Base-by-base conservation (phyloP, 1,284 basidiomycete species). In the Grifola frondosa region DNA sequence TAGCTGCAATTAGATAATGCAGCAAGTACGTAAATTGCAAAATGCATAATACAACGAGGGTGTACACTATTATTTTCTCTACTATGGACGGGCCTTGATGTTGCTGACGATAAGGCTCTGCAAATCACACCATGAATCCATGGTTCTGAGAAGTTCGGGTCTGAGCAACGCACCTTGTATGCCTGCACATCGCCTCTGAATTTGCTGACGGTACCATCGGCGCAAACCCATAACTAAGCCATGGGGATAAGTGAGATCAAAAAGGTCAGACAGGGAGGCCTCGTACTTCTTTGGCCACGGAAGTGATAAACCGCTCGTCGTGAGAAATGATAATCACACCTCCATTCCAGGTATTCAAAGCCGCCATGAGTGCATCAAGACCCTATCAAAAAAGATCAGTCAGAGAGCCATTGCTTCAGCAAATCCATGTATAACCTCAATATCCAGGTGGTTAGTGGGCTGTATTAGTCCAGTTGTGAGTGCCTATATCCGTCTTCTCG, bases 381-480 rank as follows among this genome's bases (percentile, higher is more conserved):
- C 95, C 96, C 81, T 85, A 47, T 0, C 23, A 23, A 1, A 12
- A 20, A 9, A 16, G 24, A 11, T 30, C 17, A 25, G 28, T 15
- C 36, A 35, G 17, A 33, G 17, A 23, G 3, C 4, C 1, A 16
- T n/a, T 16, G 17, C 16, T 13, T 5, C 15, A 15, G n/a, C 28
- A 24, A 33, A 16, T 3, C 50, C 66, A 46, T 53, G 5, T 10
- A 16, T 6, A 3, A 82, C 83, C 74, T 92, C 89, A 52, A 94
- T 93, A 85, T 97, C 94, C 65, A 98, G 73, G 69, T 98, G 96
- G 75, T 98, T 98, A 57, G 95, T 97, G 48, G 96, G 96, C 83
- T 94, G 21, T 12, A 30, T 12, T 37, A 38, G 37, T 37, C 24
- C 16, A 17, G 12, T 20, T 29, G 33, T 15, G 8, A 40, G 8